These are phyloP conservation scores for Arthrobotrys sphaeroides DNA, from an alignment of 2,329 filamentous ascomycete genomes.

Conservation along the genomic window DNA sequence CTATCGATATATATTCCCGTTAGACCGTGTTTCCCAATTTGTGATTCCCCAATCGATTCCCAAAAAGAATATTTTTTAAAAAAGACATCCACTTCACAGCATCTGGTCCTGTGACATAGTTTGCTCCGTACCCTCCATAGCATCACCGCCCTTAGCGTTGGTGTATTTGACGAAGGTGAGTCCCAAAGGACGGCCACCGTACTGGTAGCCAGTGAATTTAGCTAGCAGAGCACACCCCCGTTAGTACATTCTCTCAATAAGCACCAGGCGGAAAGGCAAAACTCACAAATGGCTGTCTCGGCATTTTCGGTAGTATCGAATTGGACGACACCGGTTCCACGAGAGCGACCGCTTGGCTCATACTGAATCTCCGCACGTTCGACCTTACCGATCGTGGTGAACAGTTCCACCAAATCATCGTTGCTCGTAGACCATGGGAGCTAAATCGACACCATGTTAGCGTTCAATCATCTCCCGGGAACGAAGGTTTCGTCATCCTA, in stretches of 20 bases:
- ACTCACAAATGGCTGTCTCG: conserved; percentile 82
- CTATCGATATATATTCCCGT: conserved; percentile 32
- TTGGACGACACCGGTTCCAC: conserved; percentile 94
- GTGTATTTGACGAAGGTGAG: conserved; percentile 94
- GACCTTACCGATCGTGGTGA: conserved; percentile 97
- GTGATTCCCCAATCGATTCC: neutral
- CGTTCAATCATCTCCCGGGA: conserved; percentile 55
- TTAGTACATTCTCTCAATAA: conserved; percentile 53
- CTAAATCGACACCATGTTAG: conserved; percentile 64
- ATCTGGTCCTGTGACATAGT: conserved; percentile 97
- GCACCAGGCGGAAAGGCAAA: neutral
- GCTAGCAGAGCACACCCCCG: conserved; percentile 63
- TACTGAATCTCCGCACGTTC: conserved; percentile 99
- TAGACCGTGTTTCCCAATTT: conserved; percentile 37
- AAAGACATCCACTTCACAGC: conserved; percentile 73
- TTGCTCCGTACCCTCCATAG: conserved; percentile 83
- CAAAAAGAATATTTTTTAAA: conserved; percentile 11
- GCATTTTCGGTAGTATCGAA: conserved; percentile 85
- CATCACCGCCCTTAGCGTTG: conserved; percentile 73
- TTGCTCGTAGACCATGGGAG: conserved; percentile 99
- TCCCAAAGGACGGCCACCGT: conserved; percentile 91
- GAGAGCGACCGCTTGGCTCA: conserved; percentile 92
- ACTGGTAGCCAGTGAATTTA: conserved; percentile 98
- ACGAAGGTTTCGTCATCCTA: conserved; percentile 66
- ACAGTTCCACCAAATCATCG: conserved; percentile 93